Evolutionary conservation across 345 rosid genomes (phyloP).

Genomic region (Melaleuca quinquenervia): DNA sequence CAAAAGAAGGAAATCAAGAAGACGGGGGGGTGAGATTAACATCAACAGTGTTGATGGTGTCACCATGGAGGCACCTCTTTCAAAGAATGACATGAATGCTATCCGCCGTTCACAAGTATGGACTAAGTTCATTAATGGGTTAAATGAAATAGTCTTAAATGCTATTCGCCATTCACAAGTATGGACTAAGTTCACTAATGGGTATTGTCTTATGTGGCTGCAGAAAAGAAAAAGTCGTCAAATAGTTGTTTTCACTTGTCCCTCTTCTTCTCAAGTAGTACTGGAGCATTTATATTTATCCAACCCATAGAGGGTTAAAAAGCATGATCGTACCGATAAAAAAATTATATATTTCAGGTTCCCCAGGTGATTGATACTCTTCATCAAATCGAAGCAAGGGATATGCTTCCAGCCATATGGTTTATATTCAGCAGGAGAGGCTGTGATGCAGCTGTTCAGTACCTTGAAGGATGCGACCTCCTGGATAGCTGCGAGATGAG

Average conservation of each 20-base stretch:
- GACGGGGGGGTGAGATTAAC: slow-evolving; percentile 29
- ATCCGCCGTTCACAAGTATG: slow-evolving; percentile 78
- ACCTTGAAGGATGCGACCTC: slow-evolving; percentile 63
- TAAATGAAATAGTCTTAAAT: slow-evolving; percentile 6
- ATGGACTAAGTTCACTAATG: background rate
- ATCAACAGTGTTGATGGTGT: slow-evolving; percentile 11
- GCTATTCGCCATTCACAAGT: slow-evolving; percentile 80
- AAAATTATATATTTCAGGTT: slow-evolving; percentile 31
- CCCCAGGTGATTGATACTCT: slow-evolving; percentile 79
- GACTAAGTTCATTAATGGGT: background rate
- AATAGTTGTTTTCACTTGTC: background rate
- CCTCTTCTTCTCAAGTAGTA: background rate
- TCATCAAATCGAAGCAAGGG: slow-evolving; percentile 56
- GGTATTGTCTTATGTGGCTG: background rate
- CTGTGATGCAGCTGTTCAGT: slow-evolving; percentile 91
- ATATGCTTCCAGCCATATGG: slow-evolving; percentile 96
- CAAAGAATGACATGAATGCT: slow-evolving; percentile 70
- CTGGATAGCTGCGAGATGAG: slow-evolving; percentile 73
- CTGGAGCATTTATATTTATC: background rate
- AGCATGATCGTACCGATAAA: background rate
- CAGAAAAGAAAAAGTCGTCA: background rate
- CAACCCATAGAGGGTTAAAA: background rate
- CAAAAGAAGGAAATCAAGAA: slow-evolving; percentile 62
- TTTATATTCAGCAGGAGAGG: slow-evolving; percentile 90
- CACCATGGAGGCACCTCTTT: slow-evolving; percentile 45